Base-by-base conservation (phyloP, 495 filamentous ascomycete genomes). In the Neurospora cerealis region DNA sequence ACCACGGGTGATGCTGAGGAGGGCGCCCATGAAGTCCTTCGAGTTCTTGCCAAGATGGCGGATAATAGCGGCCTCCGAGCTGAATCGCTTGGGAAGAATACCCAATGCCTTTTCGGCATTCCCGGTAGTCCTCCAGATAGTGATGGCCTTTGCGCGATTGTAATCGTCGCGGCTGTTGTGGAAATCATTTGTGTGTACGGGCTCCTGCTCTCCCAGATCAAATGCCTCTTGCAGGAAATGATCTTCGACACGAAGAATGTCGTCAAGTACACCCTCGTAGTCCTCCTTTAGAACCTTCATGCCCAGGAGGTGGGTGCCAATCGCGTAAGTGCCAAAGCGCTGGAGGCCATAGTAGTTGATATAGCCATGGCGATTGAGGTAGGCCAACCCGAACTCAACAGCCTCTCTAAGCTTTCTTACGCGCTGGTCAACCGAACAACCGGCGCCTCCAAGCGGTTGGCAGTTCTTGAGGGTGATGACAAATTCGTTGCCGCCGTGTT, bases 311-410 rank as follows among this genome's bases (percentile, higher is more conserved):
- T 97, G 92, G 2, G 96, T 98, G 5, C 93, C 89, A 6, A 91
- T 91, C 4, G 87, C 81, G 80, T 94, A 95, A 4, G 93, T 92
- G 34, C 96, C 96, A 76, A 99, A 99, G 15, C 96, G 90, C 82
- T 99, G 96, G 3, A 98, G 88, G 17, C 96, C 96, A 74, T 92
- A 99, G 84, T 98, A 98, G 81, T 99, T 98, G 80, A 98, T 89
- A 83, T 97, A 99, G 0, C 96, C 96, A 17, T 88, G 83, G 62
- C 88, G 78, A 15, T 81, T 83, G 6, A 98, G 85, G 48, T 91
- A 81, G 7, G 87, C 82, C 15, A 89, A 73, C 1, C 83, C 84
- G 15, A 80, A 78, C 54, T 83, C 77, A 9, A 87, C 74, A 4
- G 81, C 79, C 19, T 79, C 71, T 40, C 81, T 81, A 2, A 79